Percentiles rank a stretch among this genome's conserved stretches.
Evolutionary conservation across 2,329 filamentous ascomycete genomes (phyloP).

Genomic region (Leptographium flavum): DNA sequence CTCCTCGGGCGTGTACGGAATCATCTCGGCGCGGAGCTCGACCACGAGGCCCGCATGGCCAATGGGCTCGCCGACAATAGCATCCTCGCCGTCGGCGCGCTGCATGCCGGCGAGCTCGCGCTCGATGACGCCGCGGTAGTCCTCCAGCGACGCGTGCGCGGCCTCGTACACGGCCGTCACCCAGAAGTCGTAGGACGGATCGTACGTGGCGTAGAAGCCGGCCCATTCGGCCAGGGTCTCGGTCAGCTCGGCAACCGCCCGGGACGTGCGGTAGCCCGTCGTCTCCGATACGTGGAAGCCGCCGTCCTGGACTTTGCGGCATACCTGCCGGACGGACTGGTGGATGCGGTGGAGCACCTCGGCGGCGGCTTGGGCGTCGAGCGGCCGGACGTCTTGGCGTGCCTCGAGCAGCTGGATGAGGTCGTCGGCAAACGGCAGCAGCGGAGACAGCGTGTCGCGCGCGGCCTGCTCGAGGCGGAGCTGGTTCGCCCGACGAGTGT

Average conservation of each 20-base stretch:
- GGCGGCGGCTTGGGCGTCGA: conserved; percentile 29
- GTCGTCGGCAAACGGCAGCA: conserved; percentile 29
- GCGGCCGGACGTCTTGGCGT: conserved; percentile 24
- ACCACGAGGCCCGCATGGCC: conserved; percentile 33
- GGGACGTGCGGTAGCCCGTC: conserved; percentile 31
- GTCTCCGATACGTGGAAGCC: conserved; percentile 24
- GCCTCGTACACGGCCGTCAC: conserved; percentile 27
- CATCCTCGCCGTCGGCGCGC: conserved; percentile 23
- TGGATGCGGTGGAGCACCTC: background rate
- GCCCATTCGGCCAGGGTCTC: conserved; percentile 30
- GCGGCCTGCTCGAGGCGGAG: conserved; percentile 24
- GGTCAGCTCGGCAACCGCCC: conserved; percentile 25
- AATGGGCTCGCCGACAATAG: conserved; percentile 43
- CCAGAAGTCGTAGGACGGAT: conserved; percentile 45
- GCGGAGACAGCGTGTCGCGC: conserved; percentile 20
- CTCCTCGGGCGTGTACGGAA: conserved; percentile 43
- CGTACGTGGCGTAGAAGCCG: conserved; percentile 37
- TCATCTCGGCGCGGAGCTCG: conserved; percentile 41
- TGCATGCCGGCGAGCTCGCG: conserved; percentile 28
- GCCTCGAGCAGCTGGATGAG: conserved; percentile 32
- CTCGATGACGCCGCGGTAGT: conserved; percentile 23
- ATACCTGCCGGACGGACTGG: background rate
- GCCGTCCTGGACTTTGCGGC: conserved; percentile 13
- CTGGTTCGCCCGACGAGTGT: conserved; percentile 21
- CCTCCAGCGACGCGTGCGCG: conserved; percentile 22